Conservation (phyloP, 768 basidiomycete species). For the Nevesoporus exiguus region DNA sequence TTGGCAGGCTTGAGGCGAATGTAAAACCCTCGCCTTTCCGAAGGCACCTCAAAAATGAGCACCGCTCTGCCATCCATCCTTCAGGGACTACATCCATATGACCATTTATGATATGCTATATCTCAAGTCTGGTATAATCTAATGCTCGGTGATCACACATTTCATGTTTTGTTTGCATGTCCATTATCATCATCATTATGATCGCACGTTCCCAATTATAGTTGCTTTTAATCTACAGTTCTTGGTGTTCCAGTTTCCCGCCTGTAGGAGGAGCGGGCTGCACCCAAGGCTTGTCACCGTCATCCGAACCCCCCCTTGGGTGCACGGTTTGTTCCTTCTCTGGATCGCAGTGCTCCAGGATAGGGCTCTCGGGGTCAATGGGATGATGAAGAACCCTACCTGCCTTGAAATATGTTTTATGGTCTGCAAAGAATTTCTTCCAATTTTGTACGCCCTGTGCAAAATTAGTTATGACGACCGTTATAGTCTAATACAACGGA, state of each 20-base stretch:
- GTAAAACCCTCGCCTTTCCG: slow-evolving; percentile 8
- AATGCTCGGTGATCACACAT: slow-evolving; percentile 8
- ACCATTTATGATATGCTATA: slow-evolving; percentile 26
- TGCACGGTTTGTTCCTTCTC: slow-evolving; percentile 43
- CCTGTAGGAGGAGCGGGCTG: slow-evolving; percentile 15
- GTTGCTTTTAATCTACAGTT: slow-evolving; percentile 29
- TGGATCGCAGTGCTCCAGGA: slow-evolving; percentile 70
- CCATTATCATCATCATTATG: slow-evolving; percentile 18
- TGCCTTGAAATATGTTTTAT: slow-evolving; percentile 74
- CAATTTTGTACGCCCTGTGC: slow-evolving; percentile 74
- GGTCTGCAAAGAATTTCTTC: slow-evolving; percentile 85
- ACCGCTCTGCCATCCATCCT: slow-evolving; percentile 1
- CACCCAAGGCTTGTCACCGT: slow-evolving; percentile 26
- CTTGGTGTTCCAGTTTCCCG: slow-evolving; percentile 19
- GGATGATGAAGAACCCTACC: slow-evolving; percentile 74
- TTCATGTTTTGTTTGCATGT: slow-evolving; percentile 25
- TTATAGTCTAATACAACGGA: not conserved
- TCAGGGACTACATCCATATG: slow-evolving; percentile 25
- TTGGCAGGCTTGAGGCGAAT: slow-evolving; percentile 28
- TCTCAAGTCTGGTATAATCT: not conserved
- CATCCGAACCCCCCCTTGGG: slow-evolving; percentile 30
- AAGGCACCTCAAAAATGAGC: not conserved
- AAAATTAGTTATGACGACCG: not conserved
- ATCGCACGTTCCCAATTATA: slow-evolving; percentile 12
- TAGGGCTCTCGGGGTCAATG: slow-evolving; percentile 72